Evolutionary conservation across 257 asterid species (phyloP).

Genomic region (Fraxinus americana): DNA sequence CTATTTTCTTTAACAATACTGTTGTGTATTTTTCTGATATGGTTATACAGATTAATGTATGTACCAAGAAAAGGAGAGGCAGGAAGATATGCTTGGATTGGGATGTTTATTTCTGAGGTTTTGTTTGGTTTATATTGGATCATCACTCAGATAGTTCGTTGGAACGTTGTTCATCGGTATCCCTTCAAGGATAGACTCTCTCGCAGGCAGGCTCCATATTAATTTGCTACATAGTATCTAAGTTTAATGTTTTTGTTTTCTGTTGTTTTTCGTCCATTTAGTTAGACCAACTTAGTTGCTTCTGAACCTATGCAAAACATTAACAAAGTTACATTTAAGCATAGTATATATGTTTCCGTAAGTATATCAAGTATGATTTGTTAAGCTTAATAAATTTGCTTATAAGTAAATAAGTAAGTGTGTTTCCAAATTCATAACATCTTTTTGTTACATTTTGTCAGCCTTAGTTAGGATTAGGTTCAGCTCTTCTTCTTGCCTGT

Average conservation of each 20-base stretch:
- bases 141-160: slow-evolving; percentile 56
- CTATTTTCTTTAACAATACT: slow-evolving; percentile 37
- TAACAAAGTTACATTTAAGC: too few species aligned
- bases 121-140: slow-evolving; percentile 67
- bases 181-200: slow-evolving; percentile 58
- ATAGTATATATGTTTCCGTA: too few species aligned
- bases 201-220: slow-evolving; percentile 27
- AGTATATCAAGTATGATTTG: too few species aligned
- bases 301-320: too few species aligned
- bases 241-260: background rate
- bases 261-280: background rate
- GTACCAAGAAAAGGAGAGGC: slow-evolving; percentile 31
- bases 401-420: too few species aligned
- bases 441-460: too few species aligned
- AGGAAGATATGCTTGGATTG: slow-evolving; percentile 57
- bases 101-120: slow-evolving; percentile 51
- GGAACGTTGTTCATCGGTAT: slow-evolving; percentile 44
- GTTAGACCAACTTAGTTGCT: too few species aligned
- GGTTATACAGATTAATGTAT: slow-evolving; percentile 46
- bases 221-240: background rate
- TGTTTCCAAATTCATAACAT: too few species aligned
- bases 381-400: too few species aligned
- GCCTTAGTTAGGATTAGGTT: too few species aligned
- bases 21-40: slow-evolving; percentile 35
- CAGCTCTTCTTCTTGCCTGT: too few species aligned